phyloP scores from a whole-genome alignment of 192 early-diverging fungal species.

The Backusella westeae region DNA sequence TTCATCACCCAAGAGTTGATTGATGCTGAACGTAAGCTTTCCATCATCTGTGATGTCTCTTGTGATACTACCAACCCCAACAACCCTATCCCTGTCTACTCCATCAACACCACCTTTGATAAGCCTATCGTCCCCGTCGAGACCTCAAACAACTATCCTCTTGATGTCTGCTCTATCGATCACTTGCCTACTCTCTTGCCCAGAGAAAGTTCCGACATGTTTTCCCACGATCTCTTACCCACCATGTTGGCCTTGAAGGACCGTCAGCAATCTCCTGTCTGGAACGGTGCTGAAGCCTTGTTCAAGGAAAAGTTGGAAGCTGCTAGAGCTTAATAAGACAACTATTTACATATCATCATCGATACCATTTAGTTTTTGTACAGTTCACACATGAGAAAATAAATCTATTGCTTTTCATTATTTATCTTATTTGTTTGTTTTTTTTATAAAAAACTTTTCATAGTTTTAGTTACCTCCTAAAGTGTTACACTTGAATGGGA shows the following conservation, averaged over 20 bases:
- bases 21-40: conserved; percentile 66
- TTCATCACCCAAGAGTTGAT: conserved; percentile 87
- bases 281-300: conserved; percentile 82
- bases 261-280: conserved; percentile 67
- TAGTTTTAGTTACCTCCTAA: background rate
- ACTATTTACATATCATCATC: background rate
- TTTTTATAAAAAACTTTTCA: background rate
- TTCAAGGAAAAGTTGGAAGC: conserved; percentile 77
- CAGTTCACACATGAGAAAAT: background rate
- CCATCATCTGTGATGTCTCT: conserved; percentile 89
- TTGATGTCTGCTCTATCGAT: conserved; percentile 95
- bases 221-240: conserved; percentile 83
- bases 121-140: conserved; percentile 77
- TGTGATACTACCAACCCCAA: conserved; percentile 98
- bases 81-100: conserved; percentile 97
- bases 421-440: background rate
- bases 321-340: conserved; percentile 22
- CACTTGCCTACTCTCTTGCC: conserved; percentile 95
- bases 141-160: conserved; percentile 58
- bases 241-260: conserved; percentile 70
- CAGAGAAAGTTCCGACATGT: conserved; percentile 87
- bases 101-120: conserved; percentile 91
- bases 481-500: background rate
- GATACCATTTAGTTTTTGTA: conserved; percentile 2
- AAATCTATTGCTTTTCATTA: background rate